Evolutionary conservation across 225 moss, liverwort and hornwort genomes (phyloP), one percentile per base, ranked within the genome.

Genomic region (Pleurozium schreberi): DNA sequence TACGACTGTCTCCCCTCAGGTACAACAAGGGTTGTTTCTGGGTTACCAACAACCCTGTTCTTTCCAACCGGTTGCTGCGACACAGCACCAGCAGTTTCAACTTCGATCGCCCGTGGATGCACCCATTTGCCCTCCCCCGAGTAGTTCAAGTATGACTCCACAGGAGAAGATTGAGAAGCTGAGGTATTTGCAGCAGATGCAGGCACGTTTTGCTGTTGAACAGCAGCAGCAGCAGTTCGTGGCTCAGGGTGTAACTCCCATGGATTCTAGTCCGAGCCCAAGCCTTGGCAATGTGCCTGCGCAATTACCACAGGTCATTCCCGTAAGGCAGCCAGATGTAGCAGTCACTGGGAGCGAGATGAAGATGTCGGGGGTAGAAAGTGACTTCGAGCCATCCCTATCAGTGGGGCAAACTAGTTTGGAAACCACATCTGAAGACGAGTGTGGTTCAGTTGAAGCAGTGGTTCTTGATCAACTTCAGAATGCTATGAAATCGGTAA

Each of bases 111-210:
- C 85, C n/a, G 89, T 82, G 65, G 93, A 96, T 69, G 80, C 73
- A 58, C 87, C 93, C 49, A 88, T 92, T 84, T 91, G 92, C 83
- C 95, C 95, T 66, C 93, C 95, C 80, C 86, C 95, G 21, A 93
- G 91, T 86, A 97, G 92, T 92, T 90, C 94, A 70, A 93, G 84
- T 81, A 99, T 97, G 97, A 97, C 99, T 78, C 97, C 95, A 25
- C 97, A 95, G 84, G 99, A 99, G 91, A 99, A 99, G 91, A 81
- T 97, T 71, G 99, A 99, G 79, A 99, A 99, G 88, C 71, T 99
- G 82, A 93, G 93, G 91, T 95, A 95, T 86, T 89, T 98, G 89
- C 99, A 99, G 87, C 99, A 96, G 90, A 96, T 99, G 94, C 99
- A 97, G 85, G 99, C 97, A 47, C 95, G 92, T 77, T 87, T 96